Base-by-base conservation (phyloP, 2,329 filamentous ascomycete species). In the Coleophoma crateriformis region DNA sequence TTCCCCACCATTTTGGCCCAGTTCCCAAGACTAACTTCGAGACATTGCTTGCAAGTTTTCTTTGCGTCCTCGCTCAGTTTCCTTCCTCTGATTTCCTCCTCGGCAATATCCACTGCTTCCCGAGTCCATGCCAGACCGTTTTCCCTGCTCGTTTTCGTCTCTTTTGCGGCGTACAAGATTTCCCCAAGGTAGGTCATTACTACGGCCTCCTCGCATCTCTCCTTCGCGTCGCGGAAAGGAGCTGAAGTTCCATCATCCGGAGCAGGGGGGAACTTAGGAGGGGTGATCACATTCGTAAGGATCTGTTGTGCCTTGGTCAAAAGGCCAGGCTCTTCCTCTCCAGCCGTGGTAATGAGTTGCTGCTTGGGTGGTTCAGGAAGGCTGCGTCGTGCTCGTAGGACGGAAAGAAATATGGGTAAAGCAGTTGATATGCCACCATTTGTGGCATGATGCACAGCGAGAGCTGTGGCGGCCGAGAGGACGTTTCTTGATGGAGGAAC, bases 141-240 rank as follows among this genome's bases (percentile, higher is more conserved):
- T 45, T 88, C 83, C 46, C 74, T 72, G 15, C 67, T 71, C 15
- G 64, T 48, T 51, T 48, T 46, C 22, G 65, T 67, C 4, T 64
- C 52, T 4, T 73, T 70, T n/a, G 79, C 77, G 4, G 88, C 81
- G 67, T 87, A 96, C 33, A 97, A 77, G 46, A 97, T 95, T 70
- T 97, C 92, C 51, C 92, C 92, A 54, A 97, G 92, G 67, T 96
- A 94, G 20, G 90, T 78, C 75, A 90, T 90, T 13, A 96, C 70
- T 0, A 82, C 89, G 3, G 90, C 90, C 67, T 96, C 91, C 57
- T 94, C 86, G 67, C 91, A 96, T 35, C 79, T 77, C 56, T 88
- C 82, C 27, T 77, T 73, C 10, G 81, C 64, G 49, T 79, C 80
- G 43, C 88, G 85, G 50, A 76, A 69, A 0, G 91, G 82, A 0